phyloP scores from a whole-genome alignment of 2,329 filamentous ascomycete species.

The Sclerotinia glacialis region DNA sequence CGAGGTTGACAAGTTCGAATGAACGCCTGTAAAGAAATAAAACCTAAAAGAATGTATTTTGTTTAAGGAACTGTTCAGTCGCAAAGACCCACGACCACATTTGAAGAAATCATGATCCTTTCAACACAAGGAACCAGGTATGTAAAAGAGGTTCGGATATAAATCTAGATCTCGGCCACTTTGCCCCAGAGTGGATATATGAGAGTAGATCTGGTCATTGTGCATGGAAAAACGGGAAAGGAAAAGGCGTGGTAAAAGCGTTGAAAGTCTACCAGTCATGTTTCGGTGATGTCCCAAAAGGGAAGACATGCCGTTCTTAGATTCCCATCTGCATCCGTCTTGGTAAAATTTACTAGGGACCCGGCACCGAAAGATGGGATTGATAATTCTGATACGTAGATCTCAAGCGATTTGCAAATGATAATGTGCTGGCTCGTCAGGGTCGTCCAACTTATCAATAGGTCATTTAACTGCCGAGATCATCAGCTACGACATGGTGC shows the following conservation, averaged over 20 bases:
- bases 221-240: conserved; percentile 13
- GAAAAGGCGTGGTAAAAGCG: conserved; percentile 3
- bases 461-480: not conserved
- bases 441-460: not conserved
- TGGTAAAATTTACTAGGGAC: not conserved
- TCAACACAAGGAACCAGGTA: conserved; percentile 1
- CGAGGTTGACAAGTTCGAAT: not conserved
- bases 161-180: conserved; percentile 11
- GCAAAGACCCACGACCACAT: not conserved
- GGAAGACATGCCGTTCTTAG: not conserved
- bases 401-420: not conserved
- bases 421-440: not conserved
- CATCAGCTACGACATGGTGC: not conserved
- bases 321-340: not conserved
- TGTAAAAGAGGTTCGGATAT: conserved; percentile 5
- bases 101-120: conserved; percentile 10
- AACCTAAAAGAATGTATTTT: conserved; percentile 1
- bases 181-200: conserved; percentile 1
- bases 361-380: not conserved
- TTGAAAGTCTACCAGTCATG: not conserved
- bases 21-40: not conserved
- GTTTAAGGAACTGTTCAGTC: not conserved
- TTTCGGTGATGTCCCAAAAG: not conserved
- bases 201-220: conserved; percentile 7
- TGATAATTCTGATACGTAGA: conserved; percentile 10